Evolutionary conservation across 2,329 filamentous ascomycete species (phyloP).

Genomic region (Fusarium hainanense): DNA sequence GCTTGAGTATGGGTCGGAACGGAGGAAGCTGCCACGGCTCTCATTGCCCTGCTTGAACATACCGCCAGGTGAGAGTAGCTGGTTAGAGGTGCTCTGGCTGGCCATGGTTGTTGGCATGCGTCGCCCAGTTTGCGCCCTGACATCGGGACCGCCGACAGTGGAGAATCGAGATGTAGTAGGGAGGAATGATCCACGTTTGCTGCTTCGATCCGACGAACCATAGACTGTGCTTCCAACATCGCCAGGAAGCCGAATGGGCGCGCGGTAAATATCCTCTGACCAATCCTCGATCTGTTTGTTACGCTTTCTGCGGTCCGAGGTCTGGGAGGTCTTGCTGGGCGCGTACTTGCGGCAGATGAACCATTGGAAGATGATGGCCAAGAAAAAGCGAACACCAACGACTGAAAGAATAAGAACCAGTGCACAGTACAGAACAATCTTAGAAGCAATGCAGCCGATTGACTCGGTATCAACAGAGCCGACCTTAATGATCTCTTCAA

Average conservation of each 20-base stretch:
- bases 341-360: slow-evolving; percentile 90
- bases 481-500: slow-evolving; percentile 94
- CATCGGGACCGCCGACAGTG: slow-evolving; percentile 82
- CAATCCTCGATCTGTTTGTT: slow-evolving; percentile 97
- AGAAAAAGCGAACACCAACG: slow-evolving; percentile 84
- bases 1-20: slow-evolving; percentile 65
- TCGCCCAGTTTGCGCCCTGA: slow-evolving; percentile 58
- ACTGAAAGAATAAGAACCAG: slow-evolving; percentile 92
- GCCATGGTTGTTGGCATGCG: slow-evolving; percentile 90
- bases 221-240: slow-evolving; percentile 75
- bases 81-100: slow-evolving; percentile 81
- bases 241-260: slow-evolving; percentile 82
- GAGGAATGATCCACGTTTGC: slow-evolving; percentile 88
- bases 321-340: slow-evolving; percentile 85
- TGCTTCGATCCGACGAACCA: slow-evolving; percentile 71
- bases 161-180: slow-evolving; percentile 96
- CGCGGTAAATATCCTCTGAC: slow-evolving; percentile 96
- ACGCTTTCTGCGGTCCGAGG: slow-evolving; percentile 82
- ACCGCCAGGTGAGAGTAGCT: slow-evolving; percentile 75
- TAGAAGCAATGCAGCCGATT: slow-evolving; percentile 95
- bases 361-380: slow-evolving; percentile 95
- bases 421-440: slow-evolving; percentile 95
- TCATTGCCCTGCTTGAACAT: slow-evolving; percentile 77
- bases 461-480: slow-evolving; percentile 96
- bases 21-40: slow-evolving; percentile 73